Evolutionary conservation across 1,284 basidiomycete genomes (phyloP).

Genomic region (Puccinia polysora): DNA sequence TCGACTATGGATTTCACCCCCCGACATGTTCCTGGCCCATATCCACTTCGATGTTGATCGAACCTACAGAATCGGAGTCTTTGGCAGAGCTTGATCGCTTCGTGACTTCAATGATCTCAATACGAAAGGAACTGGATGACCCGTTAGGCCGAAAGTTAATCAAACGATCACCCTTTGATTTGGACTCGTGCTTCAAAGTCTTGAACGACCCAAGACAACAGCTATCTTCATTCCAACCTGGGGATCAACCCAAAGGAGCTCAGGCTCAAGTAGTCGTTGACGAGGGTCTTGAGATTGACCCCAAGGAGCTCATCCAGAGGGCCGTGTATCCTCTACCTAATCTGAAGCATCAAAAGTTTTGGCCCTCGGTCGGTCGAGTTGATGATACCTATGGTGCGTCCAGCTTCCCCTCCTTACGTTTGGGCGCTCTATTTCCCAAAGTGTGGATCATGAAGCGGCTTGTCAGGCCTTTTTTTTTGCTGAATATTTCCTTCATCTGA

Average conservation of each 20-base stretch:
- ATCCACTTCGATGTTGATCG: slow-evolving; percentile 82
- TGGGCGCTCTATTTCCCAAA: not conserved
- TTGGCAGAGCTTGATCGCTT: slow-evolving; percentile 88
- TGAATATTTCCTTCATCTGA: not conserved
- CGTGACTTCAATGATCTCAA: slow-evolving; percentile 94
- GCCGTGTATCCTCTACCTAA: slow-evolving; percentile 78
- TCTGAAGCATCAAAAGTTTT: slow-evolving; percentile 81
- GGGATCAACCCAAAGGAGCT: slow-evolving; percentile 70
- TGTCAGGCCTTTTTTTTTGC: not conserved
- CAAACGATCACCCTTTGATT: slow-evolving; percentile 4
- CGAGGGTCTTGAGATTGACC: not conserved
- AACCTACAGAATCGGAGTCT: slow-evolving; percentile 89
- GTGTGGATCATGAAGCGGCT: not conserved
- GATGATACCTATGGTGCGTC: slow-evolving; percentile 64
- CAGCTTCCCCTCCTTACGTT: not conserved
- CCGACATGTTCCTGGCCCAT: slow-evolving; percentile 92
- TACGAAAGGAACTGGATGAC: slow-evolving; percentile 75
- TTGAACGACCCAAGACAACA: not conserved
- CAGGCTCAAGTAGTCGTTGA: not conserved
- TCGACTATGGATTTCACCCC: slow-evolving; percentile 74
- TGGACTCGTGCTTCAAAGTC: not conserved
- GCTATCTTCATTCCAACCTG: slow-evolving; percentile 53
- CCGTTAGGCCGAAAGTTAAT: not conserved
- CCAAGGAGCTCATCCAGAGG: slow-evolving; percentile 50
- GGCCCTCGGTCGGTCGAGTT: slow-evolving; percentile 81